A percentile compares a stretch with the other conserved stretches of the same genome.
Evolutionary conservation across 2,329 filamentous ascomycete species (phyloP).

Genomic region (Hansfordia pulvinata): DNA sequence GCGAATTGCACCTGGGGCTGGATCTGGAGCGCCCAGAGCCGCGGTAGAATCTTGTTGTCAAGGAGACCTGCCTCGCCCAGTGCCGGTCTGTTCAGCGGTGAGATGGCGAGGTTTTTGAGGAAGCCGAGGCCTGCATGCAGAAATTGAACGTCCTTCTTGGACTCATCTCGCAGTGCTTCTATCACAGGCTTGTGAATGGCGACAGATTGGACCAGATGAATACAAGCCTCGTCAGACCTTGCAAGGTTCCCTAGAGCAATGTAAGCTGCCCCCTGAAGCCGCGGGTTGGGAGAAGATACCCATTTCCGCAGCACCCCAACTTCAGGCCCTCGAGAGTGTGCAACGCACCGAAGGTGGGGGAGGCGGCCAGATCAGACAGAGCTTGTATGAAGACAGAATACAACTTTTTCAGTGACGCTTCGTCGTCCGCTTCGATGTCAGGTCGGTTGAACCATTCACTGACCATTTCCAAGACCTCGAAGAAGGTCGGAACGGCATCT

Average conservation of each 20-base stretch:
- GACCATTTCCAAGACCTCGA: conserved; percentile 32
- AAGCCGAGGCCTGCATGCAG: conserved; percentile 45
- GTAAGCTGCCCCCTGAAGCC: conserved; percentile 43
- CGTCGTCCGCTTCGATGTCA: conserved; percentile 32
- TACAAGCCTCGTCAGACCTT: conserved; percentile 40
- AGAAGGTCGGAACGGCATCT: conserved; percentile 25
- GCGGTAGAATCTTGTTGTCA: conserved; percentile 29
- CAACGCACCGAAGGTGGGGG: conserved; percentile 27
- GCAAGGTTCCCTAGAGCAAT: conserved; percentile 48
- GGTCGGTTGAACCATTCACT: conserved; percentile 26
- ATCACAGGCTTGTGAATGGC: conserved; percentile 30
- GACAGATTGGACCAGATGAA: conserved; percentile 31
- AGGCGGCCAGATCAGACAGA: conserved; percentile 35
- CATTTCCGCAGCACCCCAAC: conserved; percentile 30
- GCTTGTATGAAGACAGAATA: conserved; percentile 34
- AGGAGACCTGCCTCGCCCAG: conserved; percentile 33
- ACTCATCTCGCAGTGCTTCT: conserved; percentile 25
- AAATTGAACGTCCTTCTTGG: conserved; percentile 30
- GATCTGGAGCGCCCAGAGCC: conserved; percentile 37
- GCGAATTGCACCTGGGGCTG: conserved; percentile 46
- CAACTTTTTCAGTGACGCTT: conserved; percentile 31
- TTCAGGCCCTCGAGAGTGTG: conserved; percentile 28
- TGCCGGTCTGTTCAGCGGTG: conserved; percentile 34
- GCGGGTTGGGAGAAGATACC: conserved; percentile 24
- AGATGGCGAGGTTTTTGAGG: conserved; percentile 52